Conservation (phyloP, 208 protist genomes). For the Leishmania braziliensis region DNA sequence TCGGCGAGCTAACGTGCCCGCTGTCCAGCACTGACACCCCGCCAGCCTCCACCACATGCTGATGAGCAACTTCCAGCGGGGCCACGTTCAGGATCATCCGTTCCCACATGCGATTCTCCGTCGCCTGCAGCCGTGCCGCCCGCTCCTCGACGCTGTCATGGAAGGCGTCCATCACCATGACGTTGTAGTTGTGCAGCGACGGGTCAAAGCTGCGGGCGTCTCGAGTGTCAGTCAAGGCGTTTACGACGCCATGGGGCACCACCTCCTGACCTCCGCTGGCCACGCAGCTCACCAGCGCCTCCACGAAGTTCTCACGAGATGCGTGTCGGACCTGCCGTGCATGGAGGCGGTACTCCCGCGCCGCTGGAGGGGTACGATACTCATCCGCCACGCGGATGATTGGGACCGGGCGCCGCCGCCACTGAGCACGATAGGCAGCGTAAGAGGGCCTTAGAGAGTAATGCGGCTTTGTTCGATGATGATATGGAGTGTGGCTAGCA, state of each 20-base stretch:
- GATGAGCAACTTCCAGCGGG: constrained; percentile 18
- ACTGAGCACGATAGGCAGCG: constrained; percentile 1
- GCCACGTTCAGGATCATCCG: constrained; percentile 32
- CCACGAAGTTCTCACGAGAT: constrained; percentile 10
- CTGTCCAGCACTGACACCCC: constrained; percentile 40
- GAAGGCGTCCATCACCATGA: constrained; percentile 26
- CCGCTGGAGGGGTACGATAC: background rate
- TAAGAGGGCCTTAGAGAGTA: constrained; percentile 35
- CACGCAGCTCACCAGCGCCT: constrained; percentile 14
- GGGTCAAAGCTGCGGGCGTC: background rate
- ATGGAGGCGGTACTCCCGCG: constrained; percentile 11
- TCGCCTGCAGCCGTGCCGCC: constrained; percentile 20
- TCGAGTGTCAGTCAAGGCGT: constrained; percentile 10
- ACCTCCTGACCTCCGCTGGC: constrained; percentile 3
- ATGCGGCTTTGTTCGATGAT: constrained; percentile 16
- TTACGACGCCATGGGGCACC: constrained; percentile 10
- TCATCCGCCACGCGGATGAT: constrained; percentile 5
- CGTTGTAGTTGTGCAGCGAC: constrained; percentile 34
- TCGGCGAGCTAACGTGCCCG: constrained; percentile 38
- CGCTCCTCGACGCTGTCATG: constrained; percentile 20
- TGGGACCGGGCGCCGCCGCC: constrained; percentile 7
- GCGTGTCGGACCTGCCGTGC: background rate
- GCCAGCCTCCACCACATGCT: background rate
- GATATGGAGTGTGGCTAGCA: background rate
- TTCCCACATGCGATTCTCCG: constrained; percentile 36